These are phyloP conservation scores for Exsudoporus floridanus DNA, from an alignment of 1,284 basidiomycete species.

Conservation along the genomic window DNA sequence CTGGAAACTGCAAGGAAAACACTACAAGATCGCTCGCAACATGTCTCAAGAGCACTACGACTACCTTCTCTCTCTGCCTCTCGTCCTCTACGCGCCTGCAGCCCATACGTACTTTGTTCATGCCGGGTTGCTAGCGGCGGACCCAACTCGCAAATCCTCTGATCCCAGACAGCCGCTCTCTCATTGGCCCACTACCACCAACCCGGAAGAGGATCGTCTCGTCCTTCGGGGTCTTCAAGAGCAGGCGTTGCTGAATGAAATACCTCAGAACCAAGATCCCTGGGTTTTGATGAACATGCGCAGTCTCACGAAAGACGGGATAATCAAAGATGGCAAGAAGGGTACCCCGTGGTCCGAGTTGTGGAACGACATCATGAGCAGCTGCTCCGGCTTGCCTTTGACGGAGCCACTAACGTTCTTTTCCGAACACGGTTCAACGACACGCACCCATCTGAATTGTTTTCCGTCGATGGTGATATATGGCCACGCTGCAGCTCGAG, in stretches of 20 bases:
- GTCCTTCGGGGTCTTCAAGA: slow-evolving; percentile 56
- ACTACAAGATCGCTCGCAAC: slow-evolving; percentile 70
- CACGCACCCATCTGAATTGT: slow-evolving; percentile 51
- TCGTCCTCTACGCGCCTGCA: slow-evolving; percentile 73
- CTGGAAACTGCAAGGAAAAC: slow-evolving; percentile 74
- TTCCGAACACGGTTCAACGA: slow-evolving; percentile 7
- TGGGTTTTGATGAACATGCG: slow-evolving; percentile 80
- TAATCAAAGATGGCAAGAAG: slow-evolving; percentile 55
- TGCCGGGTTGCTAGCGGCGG: slow-evolving; percentile 74
- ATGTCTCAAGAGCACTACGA: slow-evolving; percentile 59
- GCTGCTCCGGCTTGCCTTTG: slow-evolving; percentile 56
- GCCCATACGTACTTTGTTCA: slow-evolving; percentile 81
- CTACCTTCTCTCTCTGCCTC: slow-evolving; percentile 71
- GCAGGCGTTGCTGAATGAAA: slow-evolving; percentile 53
- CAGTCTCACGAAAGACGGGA: slow-evolving; percentile 53
- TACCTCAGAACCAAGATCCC: slow-evolving; percentile 74
- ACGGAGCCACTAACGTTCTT: slow-evolving; percentile 5
- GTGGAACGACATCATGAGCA: slow-evolving; percentile 71
- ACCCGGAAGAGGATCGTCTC: slow-evolving; percentile 23
- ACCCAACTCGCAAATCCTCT: slow-evolving; percentile 52
- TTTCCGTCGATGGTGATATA: slow-evolving; percentile 79
- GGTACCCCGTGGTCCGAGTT: slow-evolving; percentile 73
- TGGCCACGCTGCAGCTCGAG: slow-evolving; percentile 76
- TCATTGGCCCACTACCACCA: slow-evolving; percentile 48
- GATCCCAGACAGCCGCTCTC: slow-evolving; percentile 66